These are phyloP conservation scores for Leccinum incarnatum DNA, from an alignment of 768 basidiomycete species.

Conservation along the genomic window DNA sequence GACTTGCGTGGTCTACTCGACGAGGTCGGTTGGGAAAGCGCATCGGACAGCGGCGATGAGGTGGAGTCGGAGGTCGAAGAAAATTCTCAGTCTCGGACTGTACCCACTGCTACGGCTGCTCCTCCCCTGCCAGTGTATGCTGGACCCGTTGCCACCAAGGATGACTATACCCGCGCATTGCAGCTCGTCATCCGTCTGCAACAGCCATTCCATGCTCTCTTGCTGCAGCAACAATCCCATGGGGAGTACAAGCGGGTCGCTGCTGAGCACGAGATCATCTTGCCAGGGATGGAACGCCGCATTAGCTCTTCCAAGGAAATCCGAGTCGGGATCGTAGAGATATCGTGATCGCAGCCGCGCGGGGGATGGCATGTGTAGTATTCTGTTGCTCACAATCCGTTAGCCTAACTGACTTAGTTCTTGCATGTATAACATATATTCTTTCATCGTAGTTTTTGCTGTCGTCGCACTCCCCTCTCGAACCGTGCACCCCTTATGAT, in stretches of 20 bases:
- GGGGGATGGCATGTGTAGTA: too few species aligned
- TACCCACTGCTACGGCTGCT: too few species aligned
- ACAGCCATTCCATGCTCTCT: slow-evolving; percentile 8
- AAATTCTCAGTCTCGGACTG: neutral
- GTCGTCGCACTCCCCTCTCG: too few species aligned
- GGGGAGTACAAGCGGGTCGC: neutral
- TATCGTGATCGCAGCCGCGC: neutral
- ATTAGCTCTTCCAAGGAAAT: neutral
- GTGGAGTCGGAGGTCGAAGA: neutral
- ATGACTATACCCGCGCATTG: neutral
- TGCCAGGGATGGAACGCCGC: neutral
- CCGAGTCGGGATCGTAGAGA: neutral
- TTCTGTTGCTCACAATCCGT: too few species aligned
- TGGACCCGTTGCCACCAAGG: neutral
- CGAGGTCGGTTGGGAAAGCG: neutral
- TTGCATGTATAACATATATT: too few species aligned
- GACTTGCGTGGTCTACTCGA: slow-evolving; percentile 1
- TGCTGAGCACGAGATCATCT: neutral
- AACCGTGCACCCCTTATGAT: too few species aligned
- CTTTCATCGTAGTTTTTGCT: too few species aligned
- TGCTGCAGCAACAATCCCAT: slow-evolving; percentile 1
- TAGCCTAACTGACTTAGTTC: too few species aligned
- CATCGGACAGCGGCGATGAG: neutral
- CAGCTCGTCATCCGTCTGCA: slow-evolving; percentile 7
- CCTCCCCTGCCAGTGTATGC: neutral